A percentile compares a stretch with the other conserved stretches of the same genome.
Evolutionary conservation across 2,329 filamentous ascomycete genomes (phyloP).

Genomic region (Claviceps sp.): DNA sequence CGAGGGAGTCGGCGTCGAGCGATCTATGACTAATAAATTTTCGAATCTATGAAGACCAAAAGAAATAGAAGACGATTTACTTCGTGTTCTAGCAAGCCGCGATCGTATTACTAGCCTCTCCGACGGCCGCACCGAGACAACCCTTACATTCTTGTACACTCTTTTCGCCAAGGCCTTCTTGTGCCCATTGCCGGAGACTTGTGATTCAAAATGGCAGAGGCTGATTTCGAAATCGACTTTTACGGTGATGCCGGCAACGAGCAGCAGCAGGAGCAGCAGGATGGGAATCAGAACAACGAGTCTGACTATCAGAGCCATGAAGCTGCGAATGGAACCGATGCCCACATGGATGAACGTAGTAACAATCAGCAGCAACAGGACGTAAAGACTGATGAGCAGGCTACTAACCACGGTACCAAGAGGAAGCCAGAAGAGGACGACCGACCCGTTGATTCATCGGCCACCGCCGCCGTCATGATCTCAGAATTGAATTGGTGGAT

Average conservation of each 20-base stretch:
- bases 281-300: constrained; percentile 25
- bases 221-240: constrained; percentile 61
- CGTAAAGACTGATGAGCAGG: constrained; percentile 11
- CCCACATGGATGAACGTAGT: constrained; percentile 16
- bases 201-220: constrained; percentile 45
- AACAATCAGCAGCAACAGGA: constrained; percentile 13
- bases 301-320: constrained; percentile 9
- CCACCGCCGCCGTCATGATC: constrained; percentile 63
- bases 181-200: no score
- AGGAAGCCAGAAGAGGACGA: constrained; percentile 47
- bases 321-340: constrained; percentile 27
- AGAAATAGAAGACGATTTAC: not conserved
- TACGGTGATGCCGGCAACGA: constrained; percentile 47
- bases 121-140: not conserved
- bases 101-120: not conserved
- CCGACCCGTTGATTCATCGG: constrained; percentile 42
- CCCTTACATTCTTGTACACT: not conserved
- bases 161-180: not conserved
- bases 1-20: not conserved
- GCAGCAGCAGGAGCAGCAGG: constrained; percentile 19
- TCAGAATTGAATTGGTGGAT: constrained; percentile 95
- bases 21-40: constrained; percentile 2
- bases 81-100: not conserved
- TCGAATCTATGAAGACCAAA: not conserved
- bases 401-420: constrained; percentile 38